A percentile compares a stretch with the other conserved stretches of the same genome.
phyloP scores from a whole-genome alignment of 2,329 filamentous ascomycete genomes.

The Botrytis hyacinthi region DNA sequence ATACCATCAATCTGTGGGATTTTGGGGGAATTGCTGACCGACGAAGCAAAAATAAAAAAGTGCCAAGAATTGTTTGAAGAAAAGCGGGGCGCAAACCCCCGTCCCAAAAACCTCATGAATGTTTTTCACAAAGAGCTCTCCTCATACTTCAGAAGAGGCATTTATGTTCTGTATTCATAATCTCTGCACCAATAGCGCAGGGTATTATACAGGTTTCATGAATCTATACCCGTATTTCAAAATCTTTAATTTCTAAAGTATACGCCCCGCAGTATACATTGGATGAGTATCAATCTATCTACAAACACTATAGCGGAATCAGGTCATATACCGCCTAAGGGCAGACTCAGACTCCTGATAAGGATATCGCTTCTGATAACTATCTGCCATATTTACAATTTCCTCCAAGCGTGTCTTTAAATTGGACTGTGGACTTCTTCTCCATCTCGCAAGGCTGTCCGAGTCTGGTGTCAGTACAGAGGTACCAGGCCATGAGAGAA shows the following conservation, averaged over 20 bases:
- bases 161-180: background rate
- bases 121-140: too few relatives aligned
- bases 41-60: too few relatives aligned
- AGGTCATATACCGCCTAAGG: background rate
- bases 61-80: too few relatives aligned
- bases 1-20: too few relatives aligned
- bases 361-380: background rate
- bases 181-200: background rate
- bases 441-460: background rate
- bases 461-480: background rate
- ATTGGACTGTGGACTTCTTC: background rate
- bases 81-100: too few relatives aligned
- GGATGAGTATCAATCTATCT: background rate
- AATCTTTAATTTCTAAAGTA: background rate
- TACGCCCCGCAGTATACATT: background rate
- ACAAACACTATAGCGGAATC: background rate
- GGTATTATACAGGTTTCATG: background rate
- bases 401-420: background rate
- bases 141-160: too few relatives aligned
- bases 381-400: background rate
- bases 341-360: background rate
- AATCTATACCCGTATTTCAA: background rate
- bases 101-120: too few relatives aligned
- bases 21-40: too few relatives aligned
- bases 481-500: background rate